Evolutionary conservation across 106 monocot genomes (phyloP).

Genomic region (Phalaenopsis aphrodite): DNA sequence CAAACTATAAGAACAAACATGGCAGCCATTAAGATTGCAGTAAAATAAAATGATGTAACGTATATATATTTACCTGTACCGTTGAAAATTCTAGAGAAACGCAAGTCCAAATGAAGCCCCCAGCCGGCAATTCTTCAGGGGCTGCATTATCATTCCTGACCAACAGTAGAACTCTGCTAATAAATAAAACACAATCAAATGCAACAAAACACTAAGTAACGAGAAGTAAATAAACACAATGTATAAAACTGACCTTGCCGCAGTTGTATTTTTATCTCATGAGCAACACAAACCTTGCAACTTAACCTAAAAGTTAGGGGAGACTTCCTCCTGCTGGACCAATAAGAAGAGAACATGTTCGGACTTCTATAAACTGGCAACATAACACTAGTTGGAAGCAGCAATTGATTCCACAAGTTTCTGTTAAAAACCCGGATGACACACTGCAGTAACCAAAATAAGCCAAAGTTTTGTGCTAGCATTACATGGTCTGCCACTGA

Average conservation of each 20-base stretch:
- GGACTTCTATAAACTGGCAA: constrained; percentile 20
- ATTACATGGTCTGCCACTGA: constrained; percentile 28
- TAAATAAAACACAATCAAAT: constrained; percentile 1
- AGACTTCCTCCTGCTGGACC: constrained; percentile 47
- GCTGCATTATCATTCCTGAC: constrained; percentile 2
- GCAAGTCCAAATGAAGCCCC: constrained; percentile 64
- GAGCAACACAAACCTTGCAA: constrained; percentile 36
- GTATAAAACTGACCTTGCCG: constrained; percentile 29
- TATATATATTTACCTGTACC: constrained; percentile 40
- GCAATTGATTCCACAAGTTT: constrained; percentile 27
- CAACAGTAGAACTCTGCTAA: constrained; percentile 45
- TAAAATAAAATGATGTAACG: background rate
- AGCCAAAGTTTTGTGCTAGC: constrained; percentile 44
- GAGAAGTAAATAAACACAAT: background rate
- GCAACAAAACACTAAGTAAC: background rate
- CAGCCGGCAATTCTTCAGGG: constrained; percentile 7
- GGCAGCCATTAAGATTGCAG: no score
- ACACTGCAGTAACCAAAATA: constrained; percentile 24
- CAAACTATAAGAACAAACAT: no score
- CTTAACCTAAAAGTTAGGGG: constrained; percentile 37
- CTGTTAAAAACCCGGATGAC: constrained; percentile 11
- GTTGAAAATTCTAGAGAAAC: constrained; percentile 73
- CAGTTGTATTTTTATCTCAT: constrained; percentile 43
- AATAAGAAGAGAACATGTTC: constrained; percentile 32
- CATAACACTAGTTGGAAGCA: constrained; percentile 69